Conservation (phyloP, 495 filamentous ascomycete species). For the Daldinia childiae region DNA sequence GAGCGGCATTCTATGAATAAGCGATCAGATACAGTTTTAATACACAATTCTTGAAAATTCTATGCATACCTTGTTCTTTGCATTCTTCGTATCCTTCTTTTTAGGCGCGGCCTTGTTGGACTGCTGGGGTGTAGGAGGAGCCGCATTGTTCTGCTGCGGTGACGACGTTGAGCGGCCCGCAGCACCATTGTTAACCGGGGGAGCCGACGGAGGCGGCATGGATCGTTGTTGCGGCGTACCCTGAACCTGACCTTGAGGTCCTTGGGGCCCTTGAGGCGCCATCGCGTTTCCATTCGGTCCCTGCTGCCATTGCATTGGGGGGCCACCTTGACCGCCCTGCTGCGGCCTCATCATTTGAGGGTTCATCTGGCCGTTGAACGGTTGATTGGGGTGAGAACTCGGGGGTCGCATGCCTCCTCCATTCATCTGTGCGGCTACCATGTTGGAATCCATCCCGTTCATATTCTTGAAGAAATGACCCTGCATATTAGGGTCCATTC, state of each 20-base stretch:
- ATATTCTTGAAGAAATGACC: constrained; percentile 63
- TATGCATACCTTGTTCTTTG: constrained; percentile 77
- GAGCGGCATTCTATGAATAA: constrained; percentile 63
- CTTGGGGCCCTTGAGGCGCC: constrained; percentile 65
- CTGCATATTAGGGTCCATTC: constrained; percentile 74
- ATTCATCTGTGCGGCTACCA: constrained; percentile 65
- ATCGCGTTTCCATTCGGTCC: constrained; percentile 72
- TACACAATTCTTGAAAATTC: constrained; percentile 6
- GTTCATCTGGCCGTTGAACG: constrained; percentile 73
- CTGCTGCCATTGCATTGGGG: constrained; percentile 67
- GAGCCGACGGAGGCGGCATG: constrained; percentile 92
- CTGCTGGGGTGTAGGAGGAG: constrained; percentile 88
- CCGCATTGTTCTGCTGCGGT: constrained; percentile 76
- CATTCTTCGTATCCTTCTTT: constrained; percentile 80
- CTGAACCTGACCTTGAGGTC: constrained; percentile 68
- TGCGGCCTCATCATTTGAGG: constrained; percentile 57
- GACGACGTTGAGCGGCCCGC: constrained; percentile 75
- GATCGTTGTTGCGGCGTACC: constrained; percentile 79
- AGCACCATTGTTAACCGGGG: constrained; percentile 62
- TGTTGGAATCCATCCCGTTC: constrained; percentile 64
- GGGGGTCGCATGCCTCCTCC: constrained; percentile 83
- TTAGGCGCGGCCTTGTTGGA: constrained; percentile 81
- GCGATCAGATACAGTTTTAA: constrained; percentile 42
- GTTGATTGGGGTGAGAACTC: constrained; percentile 76
- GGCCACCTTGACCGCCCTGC: constrained; percentile 49